Percentiles rank a stretch among this genome's conserved stretches.
Evolutionary conservation across 2,329 filamentous ascomycete species (phyloP).

Genomic region (Macrophomina phaseolina): DNA sequence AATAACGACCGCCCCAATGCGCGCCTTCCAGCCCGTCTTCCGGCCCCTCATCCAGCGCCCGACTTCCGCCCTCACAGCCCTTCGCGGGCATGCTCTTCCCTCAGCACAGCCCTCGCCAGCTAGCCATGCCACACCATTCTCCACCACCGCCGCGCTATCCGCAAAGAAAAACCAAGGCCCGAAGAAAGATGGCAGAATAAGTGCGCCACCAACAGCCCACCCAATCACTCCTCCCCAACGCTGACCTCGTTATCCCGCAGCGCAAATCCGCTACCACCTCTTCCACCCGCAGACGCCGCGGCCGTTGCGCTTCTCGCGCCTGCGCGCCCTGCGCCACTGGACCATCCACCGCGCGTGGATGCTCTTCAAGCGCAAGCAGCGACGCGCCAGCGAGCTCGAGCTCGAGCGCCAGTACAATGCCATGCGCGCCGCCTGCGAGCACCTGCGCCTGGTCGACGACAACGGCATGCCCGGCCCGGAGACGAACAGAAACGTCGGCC

Average conservation of each 20-base stretch:
- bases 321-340: conserved; percentile 91
- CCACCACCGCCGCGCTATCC: conserved; percentile 24
- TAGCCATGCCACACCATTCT: conserved; percentile 25
- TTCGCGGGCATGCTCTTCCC: conserved; percentile 17
- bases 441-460: conserved; percentile 64
- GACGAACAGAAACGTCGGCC: conserved; percentile 64
- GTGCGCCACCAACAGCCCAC: conserved; percentile 26
- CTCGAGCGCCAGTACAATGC: conserved; percentile 79
- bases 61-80: neutral
- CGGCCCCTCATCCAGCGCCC: conserved; percentile 16
- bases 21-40: conserved; percentile 27
- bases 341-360: conserved; percentile 98
- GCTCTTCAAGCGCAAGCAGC: conserved; percentile 74
- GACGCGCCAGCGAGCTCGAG: conserved; percentile 68
- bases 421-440: conserved; percentile 87
- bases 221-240: neutral
- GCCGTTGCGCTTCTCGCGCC: conserved; percentile 86
- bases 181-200: conserved; percentile 28
- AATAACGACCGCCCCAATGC: conserved; percentile 11
- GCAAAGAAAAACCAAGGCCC: conserved; percentile 15
- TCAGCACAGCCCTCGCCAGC: neutral
- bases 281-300: conserved; percentile 71
- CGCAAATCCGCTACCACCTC: conserved; percentile 72
- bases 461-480: conserved; percentile 50
- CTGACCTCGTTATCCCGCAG: conserved; percentile 42